A percentile compares a stretch with the other conserved stretches of the same genome.
Conservation (phyloP, 441 rosid genomes). For the Theobroma grandiflorum region DNA sequence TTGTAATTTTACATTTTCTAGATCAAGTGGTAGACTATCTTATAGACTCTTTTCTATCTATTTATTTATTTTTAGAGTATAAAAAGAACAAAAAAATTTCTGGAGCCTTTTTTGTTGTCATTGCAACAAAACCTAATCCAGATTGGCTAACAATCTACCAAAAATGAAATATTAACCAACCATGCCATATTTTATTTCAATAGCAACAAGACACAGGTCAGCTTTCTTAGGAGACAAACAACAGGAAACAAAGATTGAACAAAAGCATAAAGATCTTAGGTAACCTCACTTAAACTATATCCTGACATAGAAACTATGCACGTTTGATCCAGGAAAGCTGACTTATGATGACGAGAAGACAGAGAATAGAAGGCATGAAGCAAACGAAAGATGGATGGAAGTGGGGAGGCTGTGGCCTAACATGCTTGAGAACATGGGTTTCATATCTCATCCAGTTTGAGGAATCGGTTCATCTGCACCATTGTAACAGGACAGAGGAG, state of each 20-base stretch:
- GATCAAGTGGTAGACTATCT: too few relatives aligned
- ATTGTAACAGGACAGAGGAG: slow-evolving; percentile 31
- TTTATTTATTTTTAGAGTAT: too few relatives aligned
- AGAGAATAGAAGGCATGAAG: background rate
- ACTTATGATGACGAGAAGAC: slow-evolving; percentile 12
- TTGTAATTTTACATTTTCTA: too few relatives aligned
- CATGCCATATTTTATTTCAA: slow-evolving; percentile 16
- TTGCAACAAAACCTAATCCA: background rate
- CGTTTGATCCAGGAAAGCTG: slow-evolving; percentile 27
- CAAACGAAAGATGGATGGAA: slow-evolving; percentile 18
- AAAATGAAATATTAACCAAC: background rate
- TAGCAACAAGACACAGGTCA: slow-evolving; percentile 28
- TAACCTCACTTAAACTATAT: slow-evolving; percentile 9
- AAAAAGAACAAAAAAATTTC: too few relatives aligned
- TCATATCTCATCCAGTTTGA: slow-evolving; percentile 40
- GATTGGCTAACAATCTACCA: background rate
- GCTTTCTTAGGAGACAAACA: slow-evolving; percentile 34
- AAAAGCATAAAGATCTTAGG: slow-evolving; percentile 38
- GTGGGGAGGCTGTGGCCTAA: slow-evolving; percentile 39
- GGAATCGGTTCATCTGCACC: slow-evolving; percentile 29
- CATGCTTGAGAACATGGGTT: slow-evolving; percentile 54
- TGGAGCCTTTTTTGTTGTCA: too few relatives aligned
- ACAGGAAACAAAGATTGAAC: slow-evolving; percentile 45
- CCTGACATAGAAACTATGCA: slow-evolving; percentile 20
- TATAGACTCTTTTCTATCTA: too few relatives aligned